A percentile compares a stretch with the other conserved stretches of the same genome.
Evolutionary conservation across 768 basidiomycete species (phyloP).

Genomic region (Lentinula aciculospora): DNA sequence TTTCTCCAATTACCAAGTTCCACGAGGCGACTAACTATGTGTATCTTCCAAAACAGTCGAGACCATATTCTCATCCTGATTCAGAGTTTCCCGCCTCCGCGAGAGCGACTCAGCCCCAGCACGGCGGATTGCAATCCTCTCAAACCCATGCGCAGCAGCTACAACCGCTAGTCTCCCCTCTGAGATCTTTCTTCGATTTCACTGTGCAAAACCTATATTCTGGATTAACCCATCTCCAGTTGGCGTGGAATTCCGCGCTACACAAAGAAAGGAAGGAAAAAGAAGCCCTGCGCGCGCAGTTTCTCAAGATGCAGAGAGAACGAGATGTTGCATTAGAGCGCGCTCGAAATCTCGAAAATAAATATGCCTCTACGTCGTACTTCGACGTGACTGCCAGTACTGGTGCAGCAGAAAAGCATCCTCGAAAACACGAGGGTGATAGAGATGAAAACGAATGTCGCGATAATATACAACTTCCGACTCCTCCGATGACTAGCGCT

Average conservation of each 20-base stretch:
- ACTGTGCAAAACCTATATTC: background rate
- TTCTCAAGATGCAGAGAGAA: conserved; percentile 1
- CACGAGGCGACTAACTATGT: background rate
- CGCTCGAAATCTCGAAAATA: background rate
- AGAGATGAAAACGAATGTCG: background rate
- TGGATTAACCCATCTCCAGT: conserved; percentile 3
- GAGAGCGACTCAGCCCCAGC: background rate
- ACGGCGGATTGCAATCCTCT: background rate
- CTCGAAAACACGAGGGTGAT: background rate
- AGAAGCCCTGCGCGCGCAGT: background rate
- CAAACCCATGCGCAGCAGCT: background rate
- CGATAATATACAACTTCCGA: background rate
- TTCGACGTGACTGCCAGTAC: background rate
- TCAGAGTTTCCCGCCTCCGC: background rate
- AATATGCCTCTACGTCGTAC: background rate
- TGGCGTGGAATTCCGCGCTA: background rate
- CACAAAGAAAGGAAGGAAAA: background rate
- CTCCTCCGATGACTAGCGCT: background rate
- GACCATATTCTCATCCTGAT: background rate
- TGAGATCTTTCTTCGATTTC: conserved; percentile 2
- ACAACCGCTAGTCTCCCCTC: background rate
- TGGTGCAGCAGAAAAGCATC: background rate
- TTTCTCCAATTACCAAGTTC: background rate
- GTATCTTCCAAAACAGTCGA: background rate
- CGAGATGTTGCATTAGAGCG: conserved; percentile 2